phyloP scores from a whole-genome alignment of 139 green algal species.

The Asterochloris sp. region DNA sequence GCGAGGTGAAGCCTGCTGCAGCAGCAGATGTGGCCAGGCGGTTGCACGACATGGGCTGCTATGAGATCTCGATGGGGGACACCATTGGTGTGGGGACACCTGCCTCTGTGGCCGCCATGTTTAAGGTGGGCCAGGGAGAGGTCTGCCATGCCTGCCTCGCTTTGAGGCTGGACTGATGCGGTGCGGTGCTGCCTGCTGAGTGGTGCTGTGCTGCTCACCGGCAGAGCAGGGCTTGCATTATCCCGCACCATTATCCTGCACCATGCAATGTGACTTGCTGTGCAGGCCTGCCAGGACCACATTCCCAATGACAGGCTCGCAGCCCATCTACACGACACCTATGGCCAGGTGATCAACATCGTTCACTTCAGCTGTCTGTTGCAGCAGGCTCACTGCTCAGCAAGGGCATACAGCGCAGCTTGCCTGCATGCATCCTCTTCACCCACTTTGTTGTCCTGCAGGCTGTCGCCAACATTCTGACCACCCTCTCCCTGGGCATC shows the following conservation, averaged over 20 bases:
- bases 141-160: background rate
- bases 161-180: background rate
- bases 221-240: background rate
- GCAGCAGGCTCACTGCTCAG: background rate
- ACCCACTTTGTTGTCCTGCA: constrained; percentile 27
- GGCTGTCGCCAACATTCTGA: constrained; percentile 87
- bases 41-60: constrained; percentile 89
- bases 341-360: constrained; percentile 38
- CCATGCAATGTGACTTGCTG: background rate
- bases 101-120: constrained; percentile 62
- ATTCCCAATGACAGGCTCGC: constrained; percentile 63
- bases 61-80: constrained; percentile 91
- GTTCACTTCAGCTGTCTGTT: background rate
- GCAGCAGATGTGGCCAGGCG: constrained; percentile 67
- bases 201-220: background rate
- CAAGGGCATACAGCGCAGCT: no score
- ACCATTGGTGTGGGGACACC: constrained; percentile 89
- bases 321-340: constrained; percentile 95
- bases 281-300: constrained; percentile 22
- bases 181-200: constrained; percentile 13
- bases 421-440: background rate
- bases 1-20: constrained; percentile 34
- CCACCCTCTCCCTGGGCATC: constrained; percentile 71
- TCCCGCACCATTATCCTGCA: background rate
- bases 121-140: constrained; percentile 41